phyloP scores from a whole-genome alignment of 306 rosid genomes.

The Herpetospermum pedunculosum region DNA sequence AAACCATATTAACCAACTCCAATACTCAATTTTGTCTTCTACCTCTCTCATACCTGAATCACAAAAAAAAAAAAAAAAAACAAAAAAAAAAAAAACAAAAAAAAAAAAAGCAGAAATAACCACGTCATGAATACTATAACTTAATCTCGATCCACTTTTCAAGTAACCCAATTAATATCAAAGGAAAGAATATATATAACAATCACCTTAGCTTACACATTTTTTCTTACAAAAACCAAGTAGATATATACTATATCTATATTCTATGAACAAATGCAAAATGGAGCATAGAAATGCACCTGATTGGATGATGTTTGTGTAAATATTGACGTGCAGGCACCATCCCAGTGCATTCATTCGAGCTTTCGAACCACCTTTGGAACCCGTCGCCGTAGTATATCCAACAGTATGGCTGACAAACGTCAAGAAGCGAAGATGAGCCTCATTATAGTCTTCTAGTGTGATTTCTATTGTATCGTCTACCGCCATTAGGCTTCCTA shows the following conservation, averaged over 20 bases:
- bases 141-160: background rate
- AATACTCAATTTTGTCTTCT: background rate
- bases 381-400: background rate
- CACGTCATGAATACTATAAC: background rate
- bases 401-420: background rate
- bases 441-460: constrained; percentile 11
- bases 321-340: background rate
- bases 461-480: constrained; percentile 16
- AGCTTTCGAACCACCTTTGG: background rate
- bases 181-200: background rate
- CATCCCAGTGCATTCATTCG: background rate
- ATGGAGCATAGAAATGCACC: constrained; percentile 9
- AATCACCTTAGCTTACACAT: background rate
- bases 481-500: constrained; percentile 23
- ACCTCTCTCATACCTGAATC: background rate
- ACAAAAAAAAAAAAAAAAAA: background rate
- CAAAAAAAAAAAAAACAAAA: background rate
- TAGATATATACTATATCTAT: background rate
- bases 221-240: constrained; percentile 2
- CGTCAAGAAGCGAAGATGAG: background rate
- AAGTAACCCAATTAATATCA: background rate
- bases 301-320: background rate
- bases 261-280: constrained; percentile 1
- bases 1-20: background rate
- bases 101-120: background rate